Conservation (phyloP, 2,329 filamentous ascomycete species). For the Fusarium floridanum region DNA sequence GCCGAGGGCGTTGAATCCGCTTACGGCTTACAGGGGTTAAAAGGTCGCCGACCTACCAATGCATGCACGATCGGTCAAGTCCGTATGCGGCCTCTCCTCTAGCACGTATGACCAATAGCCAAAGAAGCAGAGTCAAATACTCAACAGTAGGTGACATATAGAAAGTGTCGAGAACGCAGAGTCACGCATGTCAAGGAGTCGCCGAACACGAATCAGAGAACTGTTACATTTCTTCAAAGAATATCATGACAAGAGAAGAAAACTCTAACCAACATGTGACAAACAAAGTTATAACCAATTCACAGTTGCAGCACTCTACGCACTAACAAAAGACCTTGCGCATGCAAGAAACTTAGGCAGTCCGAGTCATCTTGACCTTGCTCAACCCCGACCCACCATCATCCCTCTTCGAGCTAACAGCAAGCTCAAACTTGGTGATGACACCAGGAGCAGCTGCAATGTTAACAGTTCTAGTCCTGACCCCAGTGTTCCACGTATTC, state of each 20-base stretch:
- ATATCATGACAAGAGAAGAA: neutral
- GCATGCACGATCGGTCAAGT: neutral
- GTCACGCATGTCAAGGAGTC: neutral
- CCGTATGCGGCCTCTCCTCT: neutral
- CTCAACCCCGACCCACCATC: slow-evolving; percentile 21
- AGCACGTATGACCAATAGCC: neutral
- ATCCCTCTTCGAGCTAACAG: slow-evolving; percentile 23
- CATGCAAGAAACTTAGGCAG: neutral
- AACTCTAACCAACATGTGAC: neutral
- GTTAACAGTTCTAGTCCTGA: slow-evolving; percentile 2
- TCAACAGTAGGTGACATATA: neutral
- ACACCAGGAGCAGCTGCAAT: slow-evolving; percentile 11
- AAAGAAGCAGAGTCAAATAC: neutral
- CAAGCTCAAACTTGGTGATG: slow-evolving; percentile 23
- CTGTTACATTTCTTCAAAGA: neutral
- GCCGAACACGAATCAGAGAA: neutral
- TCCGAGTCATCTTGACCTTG: slow-evolving; percentile 26
- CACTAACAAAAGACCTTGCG: neutral
- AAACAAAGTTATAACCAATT: neutral
- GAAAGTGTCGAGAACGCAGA: neutral
- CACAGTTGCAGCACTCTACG: neutral
- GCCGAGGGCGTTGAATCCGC: neutral
- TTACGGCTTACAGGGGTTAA: neutral
- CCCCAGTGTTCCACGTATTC: slow-evolving; percentile 16
- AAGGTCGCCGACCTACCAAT: neutral